Evolutionary conservation across 176 grass and related monocot species (phyloP).

Genomic region (Hyparrhenia diplandra): DNA sequence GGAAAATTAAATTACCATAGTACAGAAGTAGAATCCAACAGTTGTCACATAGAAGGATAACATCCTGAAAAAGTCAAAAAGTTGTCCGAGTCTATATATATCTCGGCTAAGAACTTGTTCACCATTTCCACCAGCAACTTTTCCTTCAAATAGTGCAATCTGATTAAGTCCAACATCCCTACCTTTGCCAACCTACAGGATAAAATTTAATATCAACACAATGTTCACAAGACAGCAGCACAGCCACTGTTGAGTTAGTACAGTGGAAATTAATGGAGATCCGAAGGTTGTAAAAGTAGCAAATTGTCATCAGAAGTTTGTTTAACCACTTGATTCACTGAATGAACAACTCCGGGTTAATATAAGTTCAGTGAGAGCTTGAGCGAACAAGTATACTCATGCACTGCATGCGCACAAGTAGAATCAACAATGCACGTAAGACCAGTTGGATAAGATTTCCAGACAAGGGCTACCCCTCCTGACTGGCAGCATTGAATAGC

Average conservation of each 20-base stretch:
- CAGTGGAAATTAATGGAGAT: neutral
- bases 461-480: neutral
- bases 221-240: neutral
- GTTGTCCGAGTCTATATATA: constrained; percentile 94
- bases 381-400: too few relatives aligned
- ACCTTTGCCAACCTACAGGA: constrained; percentile 83
- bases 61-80: constrained; percentile 97
- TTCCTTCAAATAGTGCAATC: constrained; percentile 96
- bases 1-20: constrained; percentile 64
- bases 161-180: constrained; percentile 94
- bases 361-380: too few relatives aligned
- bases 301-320: too few relatives aligned
- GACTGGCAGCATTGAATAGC: neutral
- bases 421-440: neutral
- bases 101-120: constrained; percentile 98
- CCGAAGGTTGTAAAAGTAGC: neutral
- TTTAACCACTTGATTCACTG: too few relatives aligned
- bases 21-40: constrained; percentile 91
- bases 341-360: too few relatives aligned
- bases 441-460: neutral
- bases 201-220: constrained; percentile 21
- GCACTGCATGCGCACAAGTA: neutral
- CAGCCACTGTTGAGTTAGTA: neutral
- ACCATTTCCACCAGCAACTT: constrained; percentile 93
- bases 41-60: constrained; percentile 92